Conservation (phyloP, 345 rosid species). For the Turnera subulata region DNA sequence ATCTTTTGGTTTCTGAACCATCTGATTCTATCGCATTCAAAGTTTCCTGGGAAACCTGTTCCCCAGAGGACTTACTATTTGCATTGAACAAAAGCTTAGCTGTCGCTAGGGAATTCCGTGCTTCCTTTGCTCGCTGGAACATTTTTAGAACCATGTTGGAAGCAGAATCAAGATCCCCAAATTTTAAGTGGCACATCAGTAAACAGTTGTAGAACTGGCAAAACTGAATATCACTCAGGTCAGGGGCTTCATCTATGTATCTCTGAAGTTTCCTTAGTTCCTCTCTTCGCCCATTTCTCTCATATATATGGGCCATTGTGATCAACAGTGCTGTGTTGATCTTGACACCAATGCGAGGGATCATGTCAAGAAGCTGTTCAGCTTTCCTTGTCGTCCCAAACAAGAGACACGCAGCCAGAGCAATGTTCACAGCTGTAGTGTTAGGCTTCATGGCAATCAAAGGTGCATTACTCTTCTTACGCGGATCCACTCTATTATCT, state of each 20-base stretch:
- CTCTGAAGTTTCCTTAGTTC: slow-evolving; percentile 83
- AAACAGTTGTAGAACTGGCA: slow-evolving; percentile 75
- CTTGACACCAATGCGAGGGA: slow-evolving; percentile 59
- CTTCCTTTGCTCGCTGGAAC: slow-evolving; percentile 75
- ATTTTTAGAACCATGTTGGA: slow-evolving; percentile 82
- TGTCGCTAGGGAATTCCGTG: slow-evolving; percentile 63
- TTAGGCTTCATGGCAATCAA: slow-evolving; percentile 89
- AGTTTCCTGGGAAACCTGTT: slow-evolving; percentile 23
- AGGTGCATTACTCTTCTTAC: slow-evolving; percentile 74
- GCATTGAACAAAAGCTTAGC: slow-evolving; percentile 35
- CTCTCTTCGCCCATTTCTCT: slow-evolving; percentile 82
- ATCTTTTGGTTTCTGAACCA: slow-evolving; percentile 4
- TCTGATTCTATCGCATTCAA: slow-evolving; percentile 19
- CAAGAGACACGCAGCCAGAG: slow-evolving; percentile 76
- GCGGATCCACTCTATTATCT: slow-evolving; percentile 72
- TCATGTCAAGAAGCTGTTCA: slow-evolving; percentile 78
- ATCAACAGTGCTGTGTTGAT: slow-evolving; percentile 58
- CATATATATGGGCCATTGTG: slow-evolving; percentile 74
- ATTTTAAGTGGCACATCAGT: slow-evolving; percentile 74
- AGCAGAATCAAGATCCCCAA: slow-evolving; percentile 81
- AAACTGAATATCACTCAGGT: slow-evolving; percentile 60
- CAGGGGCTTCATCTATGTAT: slow-evolving; percentile 69
- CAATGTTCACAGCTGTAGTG: slow-evolving; percentile 59
- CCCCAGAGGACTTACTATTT: slow-evolving; percentile 20
- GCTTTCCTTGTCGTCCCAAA: slow-evolving; percentile 85